Evolutionary conservation across 1,284 basidiomycete genomes (phyloP), one percentile per base, ranked within the genome.

Genomic region (Ceratobasidium theobromae): DNA sequence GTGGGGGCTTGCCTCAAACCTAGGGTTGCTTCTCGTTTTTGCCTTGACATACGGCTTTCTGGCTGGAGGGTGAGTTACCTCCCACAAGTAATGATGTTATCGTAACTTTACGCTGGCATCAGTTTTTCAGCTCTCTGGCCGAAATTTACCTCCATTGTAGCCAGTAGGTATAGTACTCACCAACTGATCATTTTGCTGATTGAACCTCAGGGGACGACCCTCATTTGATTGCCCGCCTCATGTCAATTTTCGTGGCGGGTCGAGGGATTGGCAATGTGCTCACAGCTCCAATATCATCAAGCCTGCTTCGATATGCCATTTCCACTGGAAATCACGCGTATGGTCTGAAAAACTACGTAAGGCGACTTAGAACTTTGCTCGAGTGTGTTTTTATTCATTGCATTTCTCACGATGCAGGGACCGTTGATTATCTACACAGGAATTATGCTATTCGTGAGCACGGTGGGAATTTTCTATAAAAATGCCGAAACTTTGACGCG

Each of bases 71-170:
- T 69, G 33, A n/a, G 68, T 48, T 4, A 6, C 23, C 11, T 14
- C 32, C 18, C 0, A 0, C 21, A 25, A 12, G 8, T 41, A 35
- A 8, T n/a, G n/a, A 45, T 27, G 35, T 14, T 35, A 12, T 53
- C 40, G 14, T n/a, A 18, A 48, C 33, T 9, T 25, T 41, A 1
- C 33, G 27, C 18, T 25, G n/a, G 11, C 14, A 23, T 6, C 43
- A 69, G 68, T 2, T 68, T 65, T 51, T 70, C 69, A 4, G 49
- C 68, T 8, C 66, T 69, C 28, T 70, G 69, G 69, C 65, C 69
- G 6, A 67, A 64, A 41, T 70, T 70, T 35, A 60, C 65, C 25
- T 66, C 65, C 4, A 68, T 66, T 28, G 55, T 70, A 27, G 60
- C 64, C 14, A 62, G 69, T 70, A 46, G 45, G 69, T 46, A 35